Evolutionary conservation across 2,329 filamentous ascomycete genomes (phyloP), one percentile per base, ranked within the genome.

Genomic region (Claviceps capensis): DNA sequence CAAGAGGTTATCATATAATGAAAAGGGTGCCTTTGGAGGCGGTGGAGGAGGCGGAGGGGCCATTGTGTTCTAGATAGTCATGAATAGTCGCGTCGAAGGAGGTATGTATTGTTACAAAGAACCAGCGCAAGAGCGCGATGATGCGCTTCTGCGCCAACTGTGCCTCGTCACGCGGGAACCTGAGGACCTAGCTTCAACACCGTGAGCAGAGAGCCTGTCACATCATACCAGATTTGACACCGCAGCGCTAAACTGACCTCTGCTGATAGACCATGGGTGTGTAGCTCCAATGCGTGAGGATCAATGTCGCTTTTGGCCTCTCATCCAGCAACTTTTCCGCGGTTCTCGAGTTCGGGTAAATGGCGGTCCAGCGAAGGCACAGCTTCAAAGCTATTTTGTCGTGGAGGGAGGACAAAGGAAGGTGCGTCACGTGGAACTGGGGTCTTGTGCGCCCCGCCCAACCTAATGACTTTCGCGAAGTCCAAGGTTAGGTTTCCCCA

Each of bases 1-100:
- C 56, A 93, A 79, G 44, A 95, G 77, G 65, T 94, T 87, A 51
- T 87, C 89, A 65, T 95, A 95, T 5, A 94, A 79, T 17, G 87
- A 90, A 58, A 88, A 72, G 53, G 76, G 75, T 52, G 72, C 68
- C 47, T 67, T 63, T 13, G 68, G 67, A 45, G 71, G 71, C 42
- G 70, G 67, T 22, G 72, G 63, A 37, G 67, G 68, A 16, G 63
- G 62, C 16, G 60, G 61, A 52, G 64, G 60, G 54, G 60, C 62
- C 54, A 66, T 59, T 61, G 63, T 66, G 16, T 17, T 36, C 14
- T 30, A 14, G 26, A 47, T 36, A 13, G n/a, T 34, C 11, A 14
- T 47, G 44, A 23, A 22, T 30, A 17, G 17, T n/a, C n/a, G 40
- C n/a, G 13, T 49, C n/a, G 19, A 34, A n/a, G 36, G 22, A 11